phyloP scores from a whole-genome alignment of 495 filamentous ascomycete species.

The Aspergillus sparsus region DNA sequence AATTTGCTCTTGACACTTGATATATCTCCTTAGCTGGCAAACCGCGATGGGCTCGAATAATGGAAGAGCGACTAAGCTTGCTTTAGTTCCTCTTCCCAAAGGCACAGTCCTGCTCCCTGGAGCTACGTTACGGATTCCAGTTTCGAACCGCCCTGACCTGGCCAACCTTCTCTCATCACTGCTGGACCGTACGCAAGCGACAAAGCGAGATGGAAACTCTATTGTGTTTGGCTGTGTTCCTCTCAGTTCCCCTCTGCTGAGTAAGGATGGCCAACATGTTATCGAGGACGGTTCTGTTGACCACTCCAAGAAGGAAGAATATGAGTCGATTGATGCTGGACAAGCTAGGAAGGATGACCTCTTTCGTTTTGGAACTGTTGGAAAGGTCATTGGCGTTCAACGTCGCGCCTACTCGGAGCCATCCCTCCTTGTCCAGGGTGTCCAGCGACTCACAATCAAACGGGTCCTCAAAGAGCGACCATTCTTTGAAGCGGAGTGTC shows the following conservation, averaged over 20 bases:
- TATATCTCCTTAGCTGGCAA: conserved; percentile 15
- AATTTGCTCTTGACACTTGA: too few species aligned
- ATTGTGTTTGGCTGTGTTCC: conserved; percentile 83
- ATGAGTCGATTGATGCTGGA: conserved; percentile 55
- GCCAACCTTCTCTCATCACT: conserved; percentile 76
- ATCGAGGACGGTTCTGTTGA: conserved; percentile 54
- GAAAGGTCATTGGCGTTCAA: conserved; percentile 81
- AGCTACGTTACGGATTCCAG: conserved; percentile 71
- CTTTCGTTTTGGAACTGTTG: conserved; percentile 74
- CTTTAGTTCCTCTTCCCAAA: conserved; percentile 74
- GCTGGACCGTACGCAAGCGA: conserved; percentile 64
- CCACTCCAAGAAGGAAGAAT: conserved; percentile 39
- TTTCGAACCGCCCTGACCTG: conserved; percentile 78
- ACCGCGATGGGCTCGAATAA: conserved; percentile 46
- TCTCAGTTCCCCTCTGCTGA: conserved; percentile 67
- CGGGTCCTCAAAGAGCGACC: conserved; percentile 75
- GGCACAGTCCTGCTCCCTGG: conserved; percentile 79
- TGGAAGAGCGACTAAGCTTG: conserved; percentile 55
- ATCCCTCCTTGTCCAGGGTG: conserved; percentile 80
- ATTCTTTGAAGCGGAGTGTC: conserved; percentile 80
- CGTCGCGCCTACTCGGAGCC: conserved; percentile 77
- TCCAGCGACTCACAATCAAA: conserved; percentile 73
- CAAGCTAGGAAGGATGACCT: conserved; percentile 68
- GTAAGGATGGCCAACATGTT: conserved; percentile 67
- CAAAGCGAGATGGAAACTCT: conserved; percentile 61